Conservation (phyloP, 2,329 filamentous ascomycete species). For the Fusarium redolens region DNA sequence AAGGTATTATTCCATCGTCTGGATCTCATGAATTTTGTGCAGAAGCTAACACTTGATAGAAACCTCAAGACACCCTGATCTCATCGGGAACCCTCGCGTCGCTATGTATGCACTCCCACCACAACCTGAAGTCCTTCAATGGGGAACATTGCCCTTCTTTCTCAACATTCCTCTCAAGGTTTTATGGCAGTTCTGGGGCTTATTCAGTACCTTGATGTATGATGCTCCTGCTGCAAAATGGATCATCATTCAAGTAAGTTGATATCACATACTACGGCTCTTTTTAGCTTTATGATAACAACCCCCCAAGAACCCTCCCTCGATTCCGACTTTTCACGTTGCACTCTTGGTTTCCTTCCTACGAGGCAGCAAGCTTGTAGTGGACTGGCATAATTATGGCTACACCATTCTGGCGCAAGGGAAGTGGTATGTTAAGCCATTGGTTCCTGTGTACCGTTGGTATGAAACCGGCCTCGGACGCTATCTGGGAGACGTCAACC, state of each 20-base stretch:
- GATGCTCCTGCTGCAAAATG: constrained; percentile 78
- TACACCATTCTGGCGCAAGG: constrained; percentile 86
- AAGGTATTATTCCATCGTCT: constrained; percentile 62
- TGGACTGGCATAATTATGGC: constrained; percentile 99
- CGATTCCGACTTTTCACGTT: constrained; percentile 88
- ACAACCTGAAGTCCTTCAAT: constrained; percentile 74
- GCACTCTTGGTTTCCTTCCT: constrained; percentile 78
- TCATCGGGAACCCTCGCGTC: constrained; percentile 76
- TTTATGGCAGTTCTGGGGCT: constrained; percentile 78
- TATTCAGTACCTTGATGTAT: constrained; percentile 81
- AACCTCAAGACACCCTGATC: constrained; percentile 82
- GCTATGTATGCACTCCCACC: constrained; percentile 75
- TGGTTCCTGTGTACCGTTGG: constrained; percentile 80
- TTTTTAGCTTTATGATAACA: background rate
- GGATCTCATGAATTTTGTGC: background rate
- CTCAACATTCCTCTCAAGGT: constrained; percentile 86
- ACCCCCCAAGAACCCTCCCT: constrained; percentile 81
- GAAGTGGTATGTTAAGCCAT: constrained; percentile 69
- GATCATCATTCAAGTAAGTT: constrained; percentile 81
- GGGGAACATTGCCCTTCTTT: constrained; percentile 79
- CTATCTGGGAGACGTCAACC: constrained; percentile 75
- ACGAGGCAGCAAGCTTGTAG: constrained; percentile 83
- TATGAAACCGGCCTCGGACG: constrained; percentile 82
- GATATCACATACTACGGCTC: no score
- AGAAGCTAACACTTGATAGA: constrained; percentile 59